Evolutionary conservation across 164 flowering plant genomes (phyloP).

Genomic region (Umbilicus rupestris): DNA sequence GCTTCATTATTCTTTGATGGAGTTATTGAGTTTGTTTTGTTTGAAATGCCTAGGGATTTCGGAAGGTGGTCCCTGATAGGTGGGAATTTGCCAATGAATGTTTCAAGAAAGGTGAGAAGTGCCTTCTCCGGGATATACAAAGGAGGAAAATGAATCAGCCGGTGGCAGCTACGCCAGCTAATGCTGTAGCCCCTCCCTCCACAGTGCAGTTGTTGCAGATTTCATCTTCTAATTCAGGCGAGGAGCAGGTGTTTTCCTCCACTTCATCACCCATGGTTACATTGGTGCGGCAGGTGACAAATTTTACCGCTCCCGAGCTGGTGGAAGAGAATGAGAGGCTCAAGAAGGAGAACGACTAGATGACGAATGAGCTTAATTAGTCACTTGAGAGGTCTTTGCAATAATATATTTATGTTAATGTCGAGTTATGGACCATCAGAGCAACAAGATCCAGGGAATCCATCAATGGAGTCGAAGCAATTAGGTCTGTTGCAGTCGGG

Average conservation of each 20-base stretch:
- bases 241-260: constrained; percentile 47
- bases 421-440: constrained; percentile 27
- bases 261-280: constrained; percentile 36
- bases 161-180: constrained; percentile 8
- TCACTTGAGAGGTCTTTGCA: constrained; percentile 38
- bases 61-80: constrained; percentile 71
- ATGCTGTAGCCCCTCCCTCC: constrained; percentile 13
- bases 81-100: constrained; percentile 87
- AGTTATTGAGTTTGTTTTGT: neutral
- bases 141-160: constrained; percentile 47
- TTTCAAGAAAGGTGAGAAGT: constrained; percentile 58
- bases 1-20: neutral
- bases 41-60: constrained; percentile 35
- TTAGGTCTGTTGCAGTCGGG: constrained; percentile 21
- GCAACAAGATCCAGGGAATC: constrained; percentile 16
- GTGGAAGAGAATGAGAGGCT: constrained; percentile 53
- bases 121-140: constrained; percentile 58
- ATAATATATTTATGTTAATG: constrained; percentile 34
- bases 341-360: constrained; percentile 30
- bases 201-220: constrained; percentile 10
- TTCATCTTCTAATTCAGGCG: constrained; percentile 53
- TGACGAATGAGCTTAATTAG: constrained; percentile 34
- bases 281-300: constrained; percentile 17
- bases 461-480: constrained; percentile 16
- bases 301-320: constrained; percentile 28